These are phyloP conservation scores for Alternaria sp. DNA, from an alignment of 2,329 filamentous ascomycete genomes.

Conservation along the genomic window DNA sequence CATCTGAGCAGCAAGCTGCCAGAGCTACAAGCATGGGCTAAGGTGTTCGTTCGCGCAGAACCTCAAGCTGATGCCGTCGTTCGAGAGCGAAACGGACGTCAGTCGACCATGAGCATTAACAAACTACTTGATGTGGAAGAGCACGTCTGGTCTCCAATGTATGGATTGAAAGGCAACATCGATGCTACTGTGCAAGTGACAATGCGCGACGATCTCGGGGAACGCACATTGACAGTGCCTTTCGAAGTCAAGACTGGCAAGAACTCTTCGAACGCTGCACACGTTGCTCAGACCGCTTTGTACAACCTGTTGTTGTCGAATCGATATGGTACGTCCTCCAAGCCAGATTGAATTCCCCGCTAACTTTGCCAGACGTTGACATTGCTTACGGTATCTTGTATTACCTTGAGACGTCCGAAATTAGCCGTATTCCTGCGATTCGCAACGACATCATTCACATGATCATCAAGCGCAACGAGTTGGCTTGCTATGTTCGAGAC, in stretches of 20 bases:
- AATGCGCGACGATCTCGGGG: conserved; percentile 72
- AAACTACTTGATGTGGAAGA: conserved; percentile 97
- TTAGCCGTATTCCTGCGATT: conserved; percentile 82
- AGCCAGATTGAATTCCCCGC: background rate
- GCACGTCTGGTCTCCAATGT: conserved; percentile 98
- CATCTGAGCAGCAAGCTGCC: conserved; percentile 84
- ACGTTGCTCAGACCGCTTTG: conserved; percentile 91
- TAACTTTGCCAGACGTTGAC: conserved; percentile 70
- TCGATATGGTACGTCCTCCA: conserved; percentile 69
- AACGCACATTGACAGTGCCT: conserved; percentile 79
- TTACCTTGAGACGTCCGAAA: conserved; percentile 91
- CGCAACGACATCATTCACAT: conserved; percentile 91
- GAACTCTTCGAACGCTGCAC: conserved; percentile 75
- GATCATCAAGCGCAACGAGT: conserved; percentile 92
- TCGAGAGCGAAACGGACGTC: conserved; percentile 78
- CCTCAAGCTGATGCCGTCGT: conserved; percentile 77
- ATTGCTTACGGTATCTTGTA: conserved; percentile 91
- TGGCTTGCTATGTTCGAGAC: conserved; percentile 85
- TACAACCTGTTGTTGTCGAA: conserved; percentile 94
- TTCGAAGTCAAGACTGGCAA: conserved; percentile 96
- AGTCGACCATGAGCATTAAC: conserved; percentile 81
- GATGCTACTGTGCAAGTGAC: conserved; percentile 93
- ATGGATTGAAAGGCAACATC: conserved; percentile 95
- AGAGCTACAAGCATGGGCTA: conserved; percentile 83
- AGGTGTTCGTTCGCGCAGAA: conserved; percentile 74